These are phyloP conservation scores for Ogataea saltuana DNA, from an alignment of 805 yeast genomes.

Conservation along the genomic window DNA sequence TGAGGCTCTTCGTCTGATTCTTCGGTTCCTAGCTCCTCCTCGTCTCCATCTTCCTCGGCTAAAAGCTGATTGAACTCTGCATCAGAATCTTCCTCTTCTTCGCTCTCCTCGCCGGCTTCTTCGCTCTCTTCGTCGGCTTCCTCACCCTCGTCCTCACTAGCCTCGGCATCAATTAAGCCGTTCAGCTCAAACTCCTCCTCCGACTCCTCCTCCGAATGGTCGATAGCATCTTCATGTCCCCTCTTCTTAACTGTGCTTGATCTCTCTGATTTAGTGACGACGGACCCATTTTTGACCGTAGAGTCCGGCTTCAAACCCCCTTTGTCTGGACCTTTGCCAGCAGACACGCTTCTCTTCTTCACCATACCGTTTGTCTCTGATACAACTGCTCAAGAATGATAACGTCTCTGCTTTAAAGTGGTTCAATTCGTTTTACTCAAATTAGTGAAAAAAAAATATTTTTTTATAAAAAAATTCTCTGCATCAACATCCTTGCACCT, in stretches of 20 bases:
- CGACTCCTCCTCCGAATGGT: constrained; percentile 21
- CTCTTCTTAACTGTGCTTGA: constrained; percentile 7
- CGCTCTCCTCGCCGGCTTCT: constrained; percentile 25
- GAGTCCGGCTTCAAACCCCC: neutral
- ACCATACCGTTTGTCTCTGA: constrained; percentile 1
- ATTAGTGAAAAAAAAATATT: constrained; percentile 1
- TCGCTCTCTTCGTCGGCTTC: constrained; percentile 27
- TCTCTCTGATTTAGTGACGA: constrained; percentile 2
- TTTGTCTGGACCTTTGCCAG: neutral
- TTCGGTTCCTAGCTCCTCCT: constrained; percentile 49
- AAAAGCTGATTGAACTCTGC: constrained; percentile 14
- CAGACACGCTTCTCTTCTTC: constrained; percentile 8
- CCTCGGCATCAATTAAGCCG: constrained; percentile 45
- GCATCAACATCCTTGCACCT: constrained; percentile 4
- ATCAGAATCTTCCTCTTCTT: constrained; percentile 16
- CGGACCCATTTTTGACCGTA: neutral
- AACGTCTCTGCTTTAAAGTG: no score
- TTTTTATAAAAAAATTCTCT: constrained; percentile 1
- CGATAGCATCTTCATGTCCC: constrained; percentile 17
- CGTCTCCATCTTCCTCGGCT: constrained; percentile 32
- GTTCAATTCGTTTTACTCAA: no score
- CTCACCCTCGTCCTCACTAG: constrained; percentile 33
- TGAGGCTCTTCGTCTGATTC: constrained; percentile 47
- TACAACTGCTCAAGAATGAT: no score
- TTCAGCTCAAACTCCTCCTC: constrained; percentile 30